phyloP scores from a whole-genome alignment of 208 protist genomes.

The Acanthamoeba culbertsoni region DNA sequence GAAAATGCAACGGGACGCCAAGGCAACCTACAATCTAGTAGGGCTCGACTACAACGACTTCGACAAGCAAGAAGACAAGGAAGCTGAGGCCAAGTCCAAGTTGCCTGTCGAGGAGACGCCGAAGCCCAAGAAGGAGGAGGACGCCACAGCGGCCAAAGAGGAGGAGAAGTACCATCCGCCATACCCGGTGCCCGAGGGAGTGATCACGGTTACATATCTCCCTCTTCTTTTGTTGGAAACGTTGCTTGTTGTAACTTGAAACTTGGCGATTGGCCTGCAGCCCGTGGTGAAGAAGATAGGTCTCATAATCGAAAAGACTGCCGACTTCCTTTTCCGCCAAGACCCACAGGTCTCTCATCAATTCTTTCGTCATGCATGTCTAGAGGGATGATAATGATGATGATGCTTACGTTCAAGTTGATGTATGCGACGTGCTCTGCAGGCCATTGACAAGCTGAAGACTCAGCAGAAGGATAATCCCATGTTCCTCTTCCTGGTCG shows the following conservation, averaged over 20 bases:
- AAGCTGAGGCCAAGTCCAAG: slow-evolving; percentile 19
- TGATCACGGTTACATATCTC: background rate
- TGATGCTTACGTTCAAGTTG: background rate
- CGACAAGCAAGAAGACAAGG: background rate
- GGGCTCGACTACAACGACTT: background rate
- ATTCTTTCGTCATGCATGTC: background rate
- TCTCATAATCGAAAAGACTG: slow-evolving; percentile 19
- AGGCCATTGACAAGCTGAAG: background rate
- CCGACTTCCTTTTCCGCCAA: background rate
- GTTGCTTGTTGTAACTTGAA: background rate
- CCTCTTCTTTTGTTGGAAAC: background rate
- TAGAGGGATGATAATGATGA: background rate
- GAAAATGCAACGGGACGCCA: slow-evolving; percentile 32
- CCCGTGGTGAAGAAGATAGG: slow-evolving; percentile 23
- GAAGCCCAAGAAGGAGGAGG: background rate
- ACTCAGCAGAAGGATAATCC: slow-evolving; percentile 23
- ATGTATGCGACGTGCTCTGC: too few relatives aligned
- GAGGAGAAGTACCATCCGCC: background rate
- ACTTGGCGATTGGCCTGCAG: background rate
- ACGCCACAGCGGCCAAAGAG: too few relatives aligned
- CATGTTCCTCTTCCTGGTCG: slow-evolving; percentile 36
- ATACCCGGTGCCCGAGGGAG: background rate
- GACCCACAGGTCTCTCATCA: background rate
- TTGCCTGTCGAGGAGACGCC: background rate
- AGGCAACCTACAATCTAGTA: background rate